Evolutionary conservation across 2,329 filamentous ascomycete genomes (phyloP), one percentile per base, ranked within the genome.

Genomic region (Botrytis pseudocinerea): DNA sequence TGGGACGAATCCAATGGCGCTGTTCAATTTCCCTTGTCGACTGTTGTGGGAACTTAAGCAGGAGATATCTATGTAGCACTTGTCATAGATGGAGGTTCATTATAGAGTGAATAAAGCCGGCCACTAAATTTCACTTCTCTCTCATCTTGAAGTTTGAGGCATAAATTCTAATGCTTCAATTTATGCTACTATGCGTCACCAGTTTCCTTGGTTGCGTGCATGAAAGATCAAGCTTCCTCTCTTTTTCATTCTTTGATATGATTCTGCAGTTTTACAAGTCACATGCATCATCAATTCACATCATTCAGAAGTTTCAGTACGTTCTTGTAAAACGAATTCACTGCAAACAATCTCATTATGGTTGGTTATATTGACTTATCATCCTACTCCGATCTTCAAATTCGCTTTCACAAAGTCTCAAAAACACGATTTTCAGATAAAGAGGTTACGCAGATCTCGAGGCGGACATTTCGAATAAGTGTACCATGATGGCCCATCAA

Each of bases 401-500:
- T 61, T 38, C 38, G 40, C 35, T n/a, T 35, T 9, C 22, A 66
- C 28, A 46, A 25, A 22, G 28, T 66, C 32, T 22, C 25, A 10
- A 25, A 25, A n/a, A 28, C n/a, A 5, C 20, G 18, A 51, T 16
- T 20, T 48, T 16, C 12, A 16, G 20, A n/a, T 18, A 14, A 14
- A 57, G n/a, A 6, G n/a, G 12, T 25, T 35, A 66, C 4, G n/a
- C 25, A 40, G 46, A 40, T 6, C 8, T 22, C 9, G 12, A 69
- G 14, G 5, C 1, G 40, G 35, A 25, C 61, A 44, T 35, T 46
- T 10, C 3, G 25, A 73, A 73, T 18, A 44, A 74, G 54, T 48
- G 61, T n/a, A 73, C 64, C 40, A 68, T 54, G 38, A 70, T 68
- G 35, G 35, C 3, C 35, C 35, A 73, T 62, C 48, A 35, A 25